Conservation (phyloP, 768 basidiomycete genomes). For the Dacryopinax spathularia region DNA sequence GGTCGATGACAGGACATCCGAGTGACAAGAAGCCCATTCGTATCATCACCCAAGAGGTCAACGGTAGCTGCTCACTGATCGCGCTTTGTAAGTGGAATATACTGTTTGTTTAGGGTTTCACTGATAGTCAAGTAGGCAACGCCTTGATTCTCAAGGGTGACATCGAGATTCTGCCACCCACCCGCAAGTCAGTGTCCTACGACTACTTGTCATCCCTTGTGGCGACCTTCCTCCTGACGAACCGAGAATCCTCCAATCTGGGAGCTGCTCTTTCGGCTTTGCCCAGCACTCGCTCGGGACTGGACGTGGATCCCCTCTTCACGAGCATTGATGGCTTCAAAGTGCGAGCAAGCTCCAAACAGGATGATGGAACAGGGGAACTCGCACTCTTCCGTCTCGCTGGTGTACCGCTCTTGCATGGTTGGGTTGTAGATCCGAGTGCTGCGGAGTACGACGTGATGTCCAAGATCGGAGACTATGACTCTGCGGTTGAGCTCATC, state of each 20-base stretch:
- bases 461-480: constrained; percentile 40
- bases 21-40: background rate
- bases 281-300: constrained; percentile 69
- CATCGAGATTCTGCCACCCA: constrained; percentile 53
- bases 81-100: constrained; percentile 51
- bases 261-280: constrained; percentile 61
- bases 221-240: constrained; percentile 61
- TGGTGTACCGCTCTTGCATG: constrained; percentile 69
- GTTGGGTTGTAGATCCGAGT: constrained; percentile 68
- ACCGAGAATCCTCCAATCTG: constrained; percentile 45
- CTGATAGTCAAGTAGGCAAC: constrained; percentile 43
- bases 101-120: background rate
- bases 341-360: constrained; percentile 31
- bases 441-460: constrained; percentile 46
- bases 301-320: constrained; percentile 80
- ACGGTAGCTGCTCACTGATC: constrained; percentile 58
- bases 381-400: constrained; percentile 74
- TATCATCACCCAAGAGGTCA: background rate
- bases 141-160: constrained; percentile 75
- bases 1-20: background rate
- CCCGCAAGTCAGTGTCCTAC: constrained; percentile 62
- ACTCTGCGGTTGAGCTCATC: constrained; percentile 55
- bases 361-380: constrained; percentile 48
- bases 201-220: constrained; percentile 71
- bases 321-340: constrained; percentile 49